These are phyloP conservation scores for Oryza glaberrima DNA, from an alignment of 176 grass and related monocot species.

Conservation along the genomic window DNA sequence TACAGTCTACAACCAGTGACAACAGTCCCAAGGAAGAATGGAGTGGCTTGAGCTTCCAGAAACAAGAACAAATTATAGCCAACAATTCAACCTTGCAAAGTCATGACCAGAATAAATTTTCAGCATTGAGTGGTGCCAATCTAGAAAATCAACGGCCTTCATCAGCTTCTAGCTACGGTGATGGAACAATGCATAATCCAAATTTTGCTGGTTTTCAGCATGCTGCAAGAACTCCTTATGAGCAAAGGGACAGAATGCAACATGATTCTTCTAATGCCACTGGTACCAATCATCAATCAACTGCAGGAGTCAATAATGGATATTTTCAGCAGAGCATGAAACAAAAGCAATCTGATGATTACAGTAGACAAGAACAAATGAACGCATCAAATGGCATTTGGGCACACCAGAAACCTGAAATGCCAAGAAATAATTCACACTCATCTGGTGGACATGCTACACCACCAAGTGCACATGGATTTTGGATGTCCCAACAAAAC, in stretches of 20 bases:
- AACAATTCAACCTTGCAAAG: constrained; percentile 44
- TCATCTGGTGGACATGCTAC: constrained; percentile 41
- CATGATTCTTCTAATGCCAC: constrained; percentile 45
- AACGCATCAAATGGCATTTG: constrained; percentile 58
- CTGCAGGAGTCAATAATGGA: constrained; percentile 54
- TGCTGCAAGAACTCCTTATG: constrained; percentile 43
- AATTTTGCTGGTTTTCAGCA: constrained; percentile 69
- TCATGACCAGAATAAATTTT: constrained; percentile 45
- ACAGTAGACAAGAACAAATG: constrained; percentile 58
- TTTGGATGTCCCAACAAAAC: constrained; percentile 78
- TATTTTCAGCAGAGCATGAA: constrained; percentile 57
- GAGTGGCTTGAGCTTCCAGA: constrained; percentile 75
- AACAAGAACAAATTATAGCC: constrained; percentile 52
- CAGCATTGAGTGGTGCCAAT: constrained; percentile 46
- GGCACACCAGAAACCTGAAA: constrained; percentile 60
- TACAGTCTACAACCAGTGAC: constrained; percentile 82
- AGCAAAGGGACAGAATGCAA: constrained; percentile 49
- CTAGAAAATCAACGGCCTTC: constrained; percentile 44
- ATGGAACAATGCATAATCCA: constrained; percentile 55
- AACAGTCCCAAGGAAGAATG: constrained; percentile 81
- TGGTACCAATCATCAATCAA: constrained; percentile 47
- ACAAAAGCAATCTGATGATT: constrained; percentile 65
- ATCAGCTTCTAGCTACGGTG: constrained; percentile 43
- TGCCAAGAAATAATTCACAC: constrained; percentile 53
- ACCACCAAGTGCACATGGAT: constrained; percentile 51